These are phyloP conservation scores for Parathielavia hyrcaniae DNA, from an alignment of 495 filamentous ascomycete species.

Conservation along the genomic window DNA sequence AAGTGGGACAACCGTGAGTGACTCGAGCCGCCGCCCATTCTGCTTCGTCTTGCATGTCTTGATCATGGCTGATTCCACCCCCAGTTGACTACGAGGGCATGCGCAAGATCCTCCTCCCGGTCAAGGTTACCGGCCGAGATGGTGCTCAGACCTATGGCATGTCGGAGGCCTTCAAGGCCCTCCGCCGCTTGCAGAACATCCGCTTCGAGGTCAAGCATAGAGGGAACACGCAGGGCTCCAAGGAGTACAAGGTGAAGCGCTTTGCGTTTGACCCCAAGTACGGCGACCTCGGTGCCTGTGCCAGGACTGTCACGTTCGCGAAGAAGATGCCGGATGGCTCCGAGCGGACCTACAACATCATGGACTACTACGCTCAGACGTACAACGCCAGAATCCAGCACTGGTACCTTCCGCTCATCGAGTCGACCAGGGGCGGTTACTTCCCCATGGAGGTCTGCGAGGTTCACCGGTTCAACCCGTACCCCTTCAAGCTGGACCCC, in stretches of 20 bases:
- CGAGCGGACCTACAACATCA: conserved; percentile 44
- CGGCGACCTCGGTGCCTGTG: conserved; percentile 40
- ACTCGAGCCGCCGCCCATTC: background rate
- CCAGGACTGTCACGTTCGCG: conserved; percentile 54
- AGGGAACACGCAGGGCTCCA: conserved; percentile 37
- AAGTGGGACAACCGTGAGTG: conserved; percentile 17
- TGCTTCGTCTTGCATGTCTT: background rate
- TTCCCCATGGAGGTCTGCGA: conserved; percentile 75
- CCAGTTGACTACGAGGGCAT: conserved; percentile 15
- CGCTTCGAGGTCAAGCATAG: conserved; percentile 59
- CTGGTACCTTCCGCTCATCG: conserved; percentile 56
- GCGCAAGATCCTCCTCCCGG: conserved; percentile 19
- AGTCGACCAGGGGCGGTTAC: conserved; percentile 57
- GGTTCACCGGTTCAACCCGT: conserved; percentile 58
- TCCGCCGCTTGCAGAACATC: conserved; percentile 57
- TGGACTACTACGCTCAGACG: conserved; percentile 59
- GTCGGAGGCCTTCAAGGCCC: conserved; percentile 42
- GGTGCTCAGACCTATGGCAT: conserved; percentile 5
- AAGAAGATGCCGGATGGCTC: conserved; percentile 48
- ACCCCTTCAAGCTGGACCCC: conserved; percentile 69
- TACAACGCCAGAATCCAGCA: conserved; percentile 55
- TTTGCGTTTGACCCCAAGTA: conserved; percentile 40
- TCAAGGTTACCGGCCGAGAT: conserved; percentile 2
- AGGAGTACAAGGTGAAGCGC: conserved; percentile 57
- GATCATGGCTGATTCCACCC: background rate